Evolutionary conservation across 345 rosid genomes (phyloP), one percentile per base, ranked within the genome.

Genomic region (Salix brachista): DNA sequence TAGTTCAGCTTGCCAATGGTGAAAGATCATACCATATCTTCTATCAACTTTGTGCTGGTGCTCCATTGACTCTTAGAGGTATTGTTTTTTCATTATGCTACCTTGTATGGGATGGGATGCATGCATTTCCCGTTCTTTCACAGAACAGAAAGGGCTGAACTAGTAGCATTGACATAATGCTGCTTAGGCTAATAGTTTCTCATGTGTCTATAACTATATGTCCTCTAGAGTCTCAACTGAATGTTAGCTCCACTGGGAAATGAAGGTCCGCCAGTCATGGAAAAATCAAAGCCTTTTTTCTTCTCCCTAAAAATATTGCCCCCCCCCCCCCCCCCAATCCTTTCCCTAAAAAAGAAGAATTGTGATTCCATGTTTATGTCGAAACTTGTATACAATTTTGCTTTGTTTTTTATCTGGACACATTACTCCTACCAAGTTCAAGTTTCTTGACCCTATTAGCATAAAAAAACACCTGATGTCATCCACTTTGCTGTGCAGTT

Each of bases 41-140:
- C 76, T 96, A 96, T 83, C 93, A 92, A 84, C 87, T 96, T 36
- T 96, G 99, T 88, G 94, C 92, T 71, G 98, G 99, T 71, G 98
- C 96, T 89, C 88, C 98, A 26, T 83, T 90, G 56, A 74, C 65
- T 81, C 91, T 96, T 60, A 93, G 87, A 92, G 99, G 99, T 96
- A 87, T 54, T 41, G 61, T 70, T 80, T 71, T 71, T 78, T 21
- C 4, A 6, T 42, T 48, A 46, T 71, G 23, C 67, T 23, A 73
- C 69, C 37, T 30, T 70, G n/a, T 21, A 26, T 50, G 30, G 30
- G 52, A 52, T 68, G 67, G 44, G 23, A 34, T 8, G 12, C 41
- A 8, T 25, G 17, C 76, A 8, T 62, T 72, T 72, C 37, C 21
- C 23, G 4, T 32, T 69, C 54, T 19, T 68, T 61, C 48, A 12